Percentiles rank a stretch among this genome's conserved stretches.
Conservation (phyloP, 306 rosid species). For the Acacia confusa region DNA sequence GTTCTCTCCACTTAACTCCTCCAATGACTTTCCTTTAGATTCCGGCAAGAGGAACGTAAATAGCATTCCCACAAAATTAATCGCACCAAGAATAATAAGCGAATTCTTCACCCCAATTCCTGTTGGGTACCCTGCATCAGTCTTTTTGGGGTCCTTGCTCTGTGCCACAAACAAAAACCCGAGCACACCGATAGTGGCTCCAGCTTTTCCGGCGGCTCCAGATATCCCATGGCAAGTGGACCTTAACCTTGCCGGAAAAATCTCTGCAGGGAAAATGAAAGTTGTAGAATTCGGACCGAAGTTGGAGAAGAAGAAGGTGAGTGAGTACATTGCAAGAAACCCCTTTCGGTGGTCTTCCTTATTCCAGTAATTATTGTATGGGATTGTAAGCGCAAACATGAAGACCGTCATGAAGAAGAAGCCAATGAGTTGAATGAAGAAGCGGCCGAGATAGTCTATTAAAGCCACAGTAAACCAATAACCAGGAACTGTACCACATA, state of each 20-base stretch:
- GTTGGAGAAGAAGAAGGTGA: background rate
- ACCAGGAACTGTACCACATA: slow-evolving; percentile 54
- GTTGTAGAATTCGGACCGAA: background rate
- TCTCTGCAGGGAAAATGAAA: slow-evolving; percentile 23
- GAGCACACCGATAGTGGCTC: slow-evolving; percentile 54
- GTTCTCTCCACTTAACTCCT: slow-evolving; percentile 15
- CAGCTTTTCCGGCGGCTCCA: slow-evolving; percentile 56
- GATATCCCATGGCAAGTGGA: slow-evolving; percentile 67
- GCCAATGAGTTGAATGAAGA: slow-evolving; percentile 37
- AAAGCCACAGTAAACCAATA: slow-evolving; percentile 57
- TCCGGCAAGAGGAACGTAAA: background rate
- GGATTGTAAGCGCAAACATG: background rate
- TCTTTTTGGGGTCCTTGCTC: slow-evolving; percentile 13
- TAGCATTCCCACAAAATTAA: background rate
- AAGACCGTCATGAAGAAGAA: background rate
- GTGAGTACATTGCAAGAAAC: background rate
- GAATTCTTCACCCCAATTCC: slow-evolving; percentile 40
- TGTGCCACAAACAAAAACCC: slow-evolving; percentile 60
- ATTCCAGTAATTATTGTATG: background rate
- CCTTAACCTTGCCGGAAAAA: slow-evolving; percentile 28
- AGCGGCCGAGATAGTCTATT: slow-evolving; percentile 49
- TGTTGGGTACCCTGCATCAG: slow-evolving; percentile 49
- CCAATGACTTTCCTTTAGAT: background rate
- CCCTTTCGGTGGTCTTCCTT: background rate
- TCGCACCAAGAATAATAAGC: background rate